Evolutionary conservation across 768 basidiomycete species (phyloP).

Genomic region (Lyophyllum shimeji): DNA sequence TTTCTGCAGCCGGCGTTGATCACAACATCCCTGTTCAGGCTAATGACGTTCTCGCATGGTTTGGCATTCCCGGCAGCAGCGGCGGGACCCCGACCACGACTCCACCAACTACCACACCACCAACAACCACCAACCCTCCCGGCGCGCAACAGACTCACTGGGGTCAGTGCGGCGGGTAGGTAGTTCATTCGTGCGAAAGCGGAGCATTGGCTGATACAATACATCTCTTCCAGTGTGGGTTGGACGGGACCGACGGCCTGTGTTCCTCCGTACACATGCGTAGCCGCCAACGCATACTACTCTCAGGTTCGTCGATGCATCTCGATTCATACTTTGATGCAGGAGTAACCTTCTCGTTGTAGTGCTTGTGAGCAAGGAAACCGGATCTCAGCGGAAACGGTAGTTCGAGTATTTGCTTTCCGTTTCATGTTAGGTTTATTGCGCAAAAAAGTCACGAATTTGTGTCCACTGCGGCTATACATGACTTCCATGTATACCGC

Average conservation of each 20-base stretch:
- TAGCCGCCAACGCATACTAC: slow-evolving; percentile 17
- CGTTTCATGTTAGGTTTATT: slow-evolving; percentile 19
- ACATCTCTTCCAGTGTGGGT: slow-evolving; percentile 18
- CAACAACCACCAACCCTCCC: slow-evolving; percentile 17
- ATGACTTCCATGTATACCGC: no score
- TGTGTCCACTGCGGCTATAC: neutral
- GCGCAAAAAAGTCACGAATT: neutral
- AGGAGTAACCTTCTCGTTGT: neutral
- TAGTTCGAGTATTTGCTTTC: neutral
- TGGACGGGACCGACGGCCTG: slow-evolving; percentile 28
- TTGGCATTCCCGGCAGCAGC: slow-evolving; percentile 33
- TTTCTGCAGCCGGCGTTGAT: slow-evolving; percentile 44
- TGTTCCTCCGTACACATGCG: slow-evolving; percentile 23
- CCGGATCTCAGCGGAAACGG: neutral
- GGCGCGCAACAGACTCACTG: slow-evolving; percentile 19
- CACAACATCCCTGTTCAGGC: slow-evolving; percentile 55
- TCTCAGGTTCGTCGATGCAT: slow-evolving; percentile 19
- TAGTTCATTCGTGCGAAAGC: neutral
- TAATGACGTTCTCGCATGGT: slow-evolving; percentile 45
- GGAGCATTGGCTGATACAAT: neutral
- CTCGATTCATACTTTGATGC: neutral
- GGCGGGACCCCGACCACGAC: slow-evolving; percentile 17
- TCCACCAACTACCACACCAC: slow-evolving; percentile 11
- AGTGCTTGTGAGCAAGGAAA: slow-evolving; percentile 6
- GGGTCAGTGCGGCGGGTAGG: slow-evolving; percentile 23